Evolutionary conservation across 768 basidiomycete species (phyloP), one percentile per base, ranked within the genome.

Genomic region (Leucocoprinus sp.): DNA sequence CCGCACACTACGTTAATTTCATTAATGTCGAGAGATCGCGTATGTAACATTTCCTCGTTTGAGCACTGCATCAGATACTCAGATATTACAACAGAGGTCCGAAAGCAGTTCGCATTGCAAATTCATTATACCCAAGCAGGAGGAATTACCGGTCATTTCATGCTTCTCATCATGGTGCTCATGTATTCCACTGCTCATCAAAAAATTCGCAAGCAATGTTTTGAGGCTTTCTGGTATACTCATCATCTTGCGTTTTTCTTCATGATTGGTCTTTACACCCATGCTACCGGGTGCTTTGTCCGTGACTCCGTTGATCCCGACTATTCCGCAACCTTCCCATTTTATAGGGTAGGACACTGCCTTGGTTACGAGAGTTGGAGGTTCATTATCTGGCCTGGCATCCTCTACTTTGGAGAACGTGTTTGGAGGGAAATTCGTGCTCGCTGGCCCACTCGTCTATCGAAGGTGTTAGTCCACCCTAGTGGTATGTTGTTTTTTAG

Each of bases 191-290:
- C 91, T 17, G 91, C 93, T 2, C 89, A 93, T 64, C 73, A 78
- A 58, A 91, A 86, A 64, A 82, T 97, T 52, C 84, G 93, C 54
- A 63, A 75, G 50, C 88, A 92, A 63, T 88, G 82, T 68, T 96
- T 93, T 64, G 93, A 97, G 63, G 89, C 79, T 1, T 97, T 97
- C 71, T 95, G 92, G 92, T 95, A 93, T 63, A 93, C 92, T 26
- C 93, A 95, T 53, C 93, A 93, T 54, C 78, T 93, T 31, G 89
- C 88, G 8, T 90, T 93, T 73, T 89, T 93, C 69, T 93, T 93
- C 69, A 88, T 93, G 80, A 69, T 93, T 50, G 87, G 79, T 24
- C 76, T 96, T 37, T 95, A 86, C 64, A 75, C 86, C 17, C 92
- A 93, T 61, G 91, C 92, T 7, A 85, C 85, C 45, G 92, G 93